Evolutionary conservation across 371 early-diverging fungal species (phyloP).

Genomic region (Mortierella sp.): DNA sequence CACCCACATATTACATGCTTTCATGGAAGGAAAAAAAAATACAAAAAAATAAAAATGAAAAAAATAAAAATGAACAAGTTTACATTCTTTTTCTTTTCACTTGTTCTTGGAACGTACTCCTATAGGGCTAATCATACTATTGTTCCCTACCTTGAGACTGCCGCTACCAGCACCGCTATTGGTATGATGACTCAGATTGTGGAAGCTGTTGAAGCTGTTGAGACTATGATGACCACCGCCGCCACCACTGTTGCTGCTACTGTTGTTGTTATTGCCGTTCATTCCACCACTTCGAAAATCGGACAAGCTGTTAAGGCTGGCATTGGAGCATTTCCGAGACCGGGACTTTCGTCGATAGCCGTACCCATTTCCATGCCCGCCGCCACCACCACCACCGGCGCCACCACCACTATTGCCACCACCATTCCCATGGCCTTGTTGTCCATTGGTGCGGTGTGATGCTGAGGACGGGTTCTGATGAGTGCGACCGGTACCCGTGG

Average conservation of each 20-base stretch:
- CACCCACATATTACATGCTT: too few relatives aligned
- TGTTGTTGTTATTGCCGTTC: slow-evolving; percentile 1
- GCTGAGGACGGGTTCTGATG: slow-evolving; percentile 1
- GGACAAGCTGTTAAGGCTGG: slow-evolving; percentile 24
- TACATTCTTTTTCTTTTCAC: too few relatives aligned
- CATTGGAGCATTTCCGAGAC: slow-evolving; percentile 35
- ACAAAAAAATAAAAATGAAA: too few relatives aligned
- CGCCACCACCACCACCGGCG: neutral
- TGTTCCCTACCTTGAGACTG: too few relatives aligned
- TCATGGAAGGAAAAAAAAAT: too few relatives aligned
- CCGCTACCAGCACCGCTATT: too few relatives aligned
- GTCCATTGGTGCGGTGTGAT: too few relatives aligned
- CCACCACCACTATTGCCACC: slow-evolving; percentile 11
- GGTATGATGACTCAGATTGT: neutral
- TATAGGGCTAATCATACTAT: too few relatives aligned
- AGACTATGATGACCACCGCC: neutral
- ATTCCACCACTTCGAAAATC: slow-evolving; percentile 14
- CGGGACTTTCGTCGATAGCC: slow-evolving; percentile 39
- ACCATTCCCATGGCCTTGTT: slow-evolving; percentile 4
- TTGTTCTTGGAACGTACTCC: too few relatives aligned
- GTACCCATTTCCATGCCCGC: slow-evolving; percentile 5
- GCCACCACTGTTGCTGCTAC: slow-evolving; percentile 2
- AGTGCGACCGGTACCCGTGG: too few relatives aligned
- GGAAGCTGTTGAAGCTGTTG: neutral
- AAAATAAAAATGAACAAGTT: too few relatives aligned